A percentile compares a stretch with the other conserved stretches of the same genome.
phyloP scores from a whole-genome alignment of 1,284 basidiomycete species.

The Naganishia cerealis region DNA sequence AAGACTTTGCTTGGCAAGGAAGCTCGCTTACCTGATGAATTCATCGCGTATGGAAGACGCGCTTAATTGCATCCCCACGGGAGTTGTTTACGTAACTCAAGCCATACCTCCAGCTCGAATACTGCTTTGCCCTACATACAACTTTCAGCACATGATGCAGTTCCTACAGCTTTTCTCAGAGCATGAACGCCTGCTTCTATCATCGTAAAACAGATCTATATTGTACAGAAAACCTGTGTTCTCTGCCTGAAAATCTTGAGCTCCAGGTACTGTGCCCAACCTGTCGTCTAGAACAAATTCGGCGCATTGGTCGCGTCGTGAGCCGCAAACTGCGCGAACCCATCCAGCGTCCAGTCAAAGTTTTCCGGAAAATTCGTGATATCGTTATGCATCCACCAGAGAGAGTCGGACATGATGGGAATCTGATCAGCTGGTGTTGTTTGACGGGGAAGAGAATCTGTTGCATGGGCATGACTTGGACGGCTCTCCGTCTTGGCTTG shows the following conservation, averaged over 20 bases:
- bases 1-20: slow-evolving; percentile 11
- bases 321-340: slow-evolving; percentile 22
- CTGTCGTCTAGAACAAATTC: slow-evolving; percentile 6
- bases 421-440: background rate
- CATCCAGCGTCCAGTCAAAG: slow-evolving; percentile 27
- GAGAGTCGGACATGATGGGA: slow-evolving; percentile 13
- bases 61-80: no score
- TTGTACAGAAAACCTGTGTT: no score
- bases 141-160: no score
- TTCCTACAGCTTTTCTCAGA: background rate
- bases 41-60: no score
- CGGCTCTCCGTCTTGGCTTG: slow-evolving; percentile 1
- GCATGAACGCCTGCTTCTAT: background rate
- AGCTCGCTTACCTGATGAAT: background rate
- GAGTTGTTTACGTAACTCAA: no score
- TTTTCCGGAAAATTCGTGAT: slow-evolving; percentile 26
- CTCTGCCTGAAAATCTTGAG: background rate
- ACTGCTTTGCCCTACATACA: no score
- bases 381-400: slow-evolving; percentile 29
- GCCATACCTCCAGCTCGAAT: no score
- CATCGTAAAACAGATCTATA: no score
- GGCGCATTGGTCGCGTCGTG: slow-evolving; percentile 18
- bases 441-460: background rate
- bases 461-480: background rate
- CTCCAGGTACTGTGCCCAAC: background rate